Conservation (phyloP, 148 eudicot species). For the Dysphania ambrosioides region DNA sequence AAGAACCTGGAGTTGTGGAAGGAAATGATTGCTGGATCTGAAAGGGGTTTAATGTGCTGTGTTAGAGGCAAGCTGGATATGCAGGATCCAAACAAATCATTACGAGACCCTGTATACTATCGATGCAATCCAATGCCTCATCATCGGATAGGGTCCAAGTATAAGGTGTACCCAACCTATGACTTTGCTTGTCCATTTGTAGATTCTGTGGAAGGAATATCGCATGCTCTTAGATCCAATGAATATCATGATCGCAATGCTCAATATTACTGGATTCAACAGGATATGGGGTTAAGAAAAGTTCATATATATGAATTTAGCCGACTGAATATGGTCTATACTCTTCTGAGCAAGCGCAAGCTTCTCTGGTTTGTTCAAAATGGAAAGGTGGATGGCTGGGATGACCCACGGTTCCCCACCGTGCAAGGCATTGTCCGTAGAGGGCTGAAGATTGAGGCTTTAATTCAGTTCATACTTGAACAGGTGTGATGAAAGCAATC, state of each 20-base stretch:
- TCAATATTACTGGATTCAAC: constrained; percentile 76
- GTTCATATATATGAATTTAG: constrained; percentile 87
- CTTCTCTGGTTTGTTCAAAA: constrained; percentile 95
- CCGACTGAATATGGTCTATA: constrained; percentile 86
- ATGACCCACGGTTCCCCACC: constrained; percentile 97
- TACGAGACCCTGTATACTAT: constrained; percentile 84
- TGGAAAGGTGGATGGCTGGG: constrained; percentile 95
- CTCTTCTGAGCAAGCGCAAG: constrained; percentile 94
- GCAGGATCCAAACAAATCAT: constrained; percentile 85
- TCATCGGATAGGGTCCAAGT: constrained; percentile 74
- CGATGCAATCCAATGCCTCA: constrained; percentile 78
- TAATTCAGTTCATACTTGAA: constrained; percentile 90
- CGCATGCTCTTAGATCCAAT: constrained; percentile 89
- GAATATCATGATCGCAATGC: constrained; percentile 97
- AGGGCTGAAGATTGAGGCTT: constrained; percentile 83
- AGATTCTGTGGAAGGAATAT: constrained; percentile 79
- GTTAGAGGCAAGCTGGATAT: constrained; percentile 84
- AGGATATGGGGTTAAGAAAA: constrained; percentile 71
- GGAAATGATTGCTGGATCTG: constrained; percentile 82
- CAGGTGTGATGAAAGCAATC: constrained; percentile 62
- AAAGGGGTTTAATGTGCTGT: constrained; percentile 78
- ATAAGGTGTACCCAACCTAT: constrained; percentile 87
- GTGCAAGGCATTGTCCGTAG: constrained; percentile 96
- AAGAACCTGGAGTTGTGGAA: constrained; percentile 73
- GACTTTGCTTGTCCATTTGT: constrained; percentile 97